These are phyloP conservation scores for Rheum nobile DNA, from an alignment of 148 eudicot genomes.

Conservation along the genomic window DNA sequence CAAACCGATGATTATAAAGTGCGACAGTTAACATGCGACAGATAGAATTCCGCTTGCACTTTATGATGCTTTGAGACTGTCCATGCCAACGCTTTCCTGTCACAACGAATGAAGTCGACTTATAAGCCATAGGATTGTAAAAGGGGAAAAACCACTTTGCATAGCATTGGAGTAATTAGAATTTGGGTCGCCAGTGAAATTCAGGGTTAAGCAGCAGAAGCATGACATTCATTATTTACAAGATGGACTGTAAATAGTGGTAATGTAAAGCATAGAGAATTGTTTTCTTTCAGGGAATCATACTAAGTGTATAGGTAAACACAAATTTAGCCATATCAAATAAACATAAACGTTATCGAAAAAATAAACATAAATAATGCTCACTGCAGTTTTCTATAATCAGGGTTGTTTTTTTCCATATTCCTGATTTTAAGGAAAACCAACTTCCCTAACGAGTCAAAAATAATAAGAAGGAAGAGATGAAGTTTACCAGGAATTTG, in stretches of 20 bases:
- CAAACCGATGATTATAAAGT: not conserved
- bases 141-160: not conserved
- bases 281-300: too few relatives aligned
- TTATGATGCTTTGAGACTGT: constrained; percentile 8
- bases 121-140: not conserved
- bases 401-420: too few relatives aligned
- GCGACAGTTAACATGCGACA: not conserved
- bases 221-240: not conserved
- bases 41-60: not conserved
- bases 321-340: not conserved
- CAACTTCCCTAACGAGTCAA: not conserved
- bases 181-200: not conserved
- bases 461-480: not conserved
- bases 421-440: too few relatives aligned
- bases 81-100: constrained; percentile 13
- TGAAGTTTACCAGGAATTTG: constrained; percentile 43
- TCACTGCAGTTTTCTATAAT: not conserved
- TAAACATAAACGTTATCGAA: not conserved
- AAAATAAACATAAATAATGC: not conserved
- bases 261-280: not conserved
- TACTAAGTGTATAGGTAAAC: too few relatives aligned
- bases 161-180: not conserved
- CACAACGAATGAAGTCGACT: not conserved
- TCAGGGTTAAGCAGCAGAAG: not conserved
- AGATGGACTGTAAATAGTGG: not conserved